Evolutionary conservation across 2,329 filamentous ascomycete genomes (phyloP), one percentile per base, ranked within the genome.

Genomic region (Exophiala oligosperma): DNA sequence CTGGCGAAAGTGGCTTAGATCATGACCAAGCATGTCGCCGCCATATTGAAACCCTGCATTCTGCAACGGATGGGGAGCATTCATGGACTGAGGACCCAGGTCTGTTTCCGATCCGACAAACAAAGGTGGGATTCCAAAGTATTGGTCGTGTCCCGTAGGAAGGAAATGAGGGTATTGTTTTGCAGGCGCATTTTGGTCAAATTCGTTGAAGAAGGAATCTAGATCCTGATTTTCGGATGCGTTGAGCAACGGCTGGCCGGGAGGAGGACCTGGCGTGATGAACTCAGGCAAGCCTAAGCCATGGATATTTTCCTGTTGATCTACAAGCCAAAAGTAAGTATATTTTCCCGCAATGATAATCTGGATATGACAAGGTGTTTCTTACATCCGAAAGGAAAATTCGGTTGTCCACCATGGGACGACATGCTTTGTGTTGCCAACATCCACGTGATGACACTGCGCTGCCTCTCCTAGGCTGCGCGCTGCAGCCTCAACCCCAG

Each of bases 371-470:
- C 37, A 32, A 37, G 47, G 37, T 35, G 46, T n/a, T 52, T 29
- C 64, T 55, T 67, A 67, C 65, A 67, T 44, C 65, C 65, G 49
- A 67, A 67, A 5, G 65, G 65, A 46, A 67, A 59, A 53, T 60
- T 63, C 49, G 64, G 59, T 53, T 65, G 64, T 61, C 65, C 63
- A 38, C 61, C 63, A 62, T 66, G 63, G 59, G 65, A 67, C 59
- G 62, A 64, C 65, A 67, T 67, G 46, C 54, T 67, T 57, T 64
- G 64, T 41, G 60, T 62, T 40, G 63, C 62, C 63, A 66, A 62
- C 65, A 66, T 65, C 38, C 54, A 61, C 49, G 26, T 32, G 40
- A 26, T 37, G 32, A 38, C 56, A 40, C 57, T 35, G 32, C 52
- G 48, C 57, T 57, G 49, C 54, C 57, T 54, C 54, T 54, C 53